Conservation (phyloP, 2,329 filamentous ascomycete species). For the Xylariaceae sp. region DNA sequence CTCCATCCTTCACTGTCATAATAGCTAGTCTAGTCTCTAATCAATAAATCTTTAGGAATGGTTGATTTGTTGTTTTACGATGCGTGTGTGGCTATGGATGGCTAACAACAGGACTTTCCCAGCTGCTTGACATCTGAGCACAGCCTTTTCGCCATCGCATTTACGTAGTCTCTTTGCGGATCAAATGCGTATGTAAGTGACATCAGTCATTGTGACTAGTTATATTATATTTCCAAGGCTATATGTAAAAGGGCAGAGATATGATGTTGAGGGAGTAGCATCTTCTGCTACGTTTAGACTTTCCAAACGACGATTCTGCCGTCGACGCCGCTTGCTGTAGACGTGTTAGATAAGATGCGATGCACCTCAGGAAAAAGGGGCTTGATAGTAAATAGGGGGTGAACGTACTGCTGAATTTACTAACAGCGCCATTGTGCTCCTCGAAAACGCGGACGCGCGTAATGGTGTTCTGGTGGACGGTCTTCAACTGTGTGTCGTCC, state of each 20-base stretch:
- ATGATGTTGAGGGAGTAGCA: background rate
- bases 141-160: too few relatives aligned
- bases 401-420: slow-evolving; percentile 80
- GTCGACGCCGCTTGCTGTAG: slow-evolving; percentile 71
- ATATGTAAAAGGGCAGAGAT: slow-evolving; percentile 37
- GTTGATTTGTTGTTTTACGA: too few relatives aligned
- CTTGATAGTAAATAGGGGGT: background rate
- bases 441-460: slow-evolving; percentile 76
- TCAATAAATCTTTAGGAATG: too few relatives aligned
- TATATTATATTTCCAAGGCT: slow-evolving; percentile 25
- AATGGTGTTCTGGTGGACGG: slow-evolving; percentile 94
- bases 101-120: too few relatives aligned
- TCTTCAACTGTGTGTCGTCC: slow-evolving; percentile 91
- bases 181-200: too few relatives aligned
- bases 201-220: too few relatives aligned
- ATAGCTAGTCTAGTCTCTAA: too few relatives aligned
- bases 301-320: slow-evolving; percentile 76
- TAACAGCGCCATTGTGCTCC: slow-evolving; percentile 56
- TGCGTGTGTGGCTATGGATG: too few relatives aligned
- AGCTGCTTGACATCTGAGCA: too few relatives aligned
- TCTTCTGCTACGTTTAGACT: background rate
- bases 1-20: too few relatives aligned
- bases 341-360: slow-evolving; percentile 25
- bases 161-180: too few relatives aligned
- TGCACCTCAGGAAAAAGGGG: background rate